A percentile compares a stretch with the other conserved stretches of the same genome.
Evolutionary conservation across 495 filamentous ascomycete species (phyloP).

Genomic region (Penicillium dipodomyicola): DNA sequence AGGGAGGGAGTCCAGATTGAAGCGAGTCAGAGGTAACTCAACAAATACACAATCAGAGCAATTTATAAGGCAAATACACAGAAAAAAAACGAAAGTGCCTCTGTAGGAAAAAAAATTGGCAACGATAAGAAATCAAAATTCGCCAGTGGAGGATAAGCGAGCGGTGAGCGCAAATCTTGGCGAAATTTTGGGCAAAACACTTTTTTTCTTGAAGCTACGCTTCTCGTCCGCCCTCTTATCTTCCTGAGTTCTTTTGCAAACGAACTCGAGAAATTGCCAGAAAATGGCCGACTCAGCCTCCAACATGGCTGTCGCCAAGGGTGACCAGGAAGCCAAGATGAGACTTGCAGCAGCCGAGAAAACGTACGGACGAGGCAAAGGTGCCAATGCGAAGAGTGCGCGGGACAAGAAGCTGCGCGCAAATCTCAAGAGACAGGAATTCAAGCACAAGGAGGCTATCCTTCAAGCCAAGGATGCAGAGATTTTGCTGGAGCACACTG

Average conservation of each 20-base stretch:
- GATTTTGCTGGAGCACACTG: constrained; percentile 84
- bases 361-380: constrained; percentile 79
- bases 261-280: constrained; percentile 14
- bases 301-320: constrained; percentile 32
- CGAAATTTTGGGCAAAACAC: constrained; percentile 30
- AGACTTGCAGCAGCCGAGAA: constrained; percentile 62
- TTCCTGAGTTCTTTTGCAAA: constrained; percentile 6
- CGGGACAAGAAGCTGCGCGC: constrained; percentile 87
- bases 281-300: constrained; percentile 30
- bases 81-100: constrained; percentile 15
- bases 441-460: constrained; percentile 75
- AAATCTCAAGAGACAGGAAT: constrained; percentile 74
- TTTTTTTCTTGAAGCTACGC: constrained; percentile 15
- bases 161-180: constrained; percentile 34
- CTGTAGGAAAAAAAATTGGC: constrained; percentile 22
- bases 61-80: constrained; percentile 4
- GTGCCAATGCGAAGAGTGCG: constrained; percentile 53
- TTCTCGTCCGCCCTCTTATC: constrained; percentile 8
- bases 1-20: constrained; percentile 62
- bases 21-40: constrained; percentile 7
- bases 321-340: constrained; percentile 40
- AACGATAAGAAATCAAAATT: constrained; percentile 41
- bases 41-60: neutral
- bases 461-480: constrained; percentile 89
- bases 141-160: constrained; percentile 41